Conservation (phyloP, 2,329 filamentous ascomycete species). For the Microdochium paspali region DNA sequence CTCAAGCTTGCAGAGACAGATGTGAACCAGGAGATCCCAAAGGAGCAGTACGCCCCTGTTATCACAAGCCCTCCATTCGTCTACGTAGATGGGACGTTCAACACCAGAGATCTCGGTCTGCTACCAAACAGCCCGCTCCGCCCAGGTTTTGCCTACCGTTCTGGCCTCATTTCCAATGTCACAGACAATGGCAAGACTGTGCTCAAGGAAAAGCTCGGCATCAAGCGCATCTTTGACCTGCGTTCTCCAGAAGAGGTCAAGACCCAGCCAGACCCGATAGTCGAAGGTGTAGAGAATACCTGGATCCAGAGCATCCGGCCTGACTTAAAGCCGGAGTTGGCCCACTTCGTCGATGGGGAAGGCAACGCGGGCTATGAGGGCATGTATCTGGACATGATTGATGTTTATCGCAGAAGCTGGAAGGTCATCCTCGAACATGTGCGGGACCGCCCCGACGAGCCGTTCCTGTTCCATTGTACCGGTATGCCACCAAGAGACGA, state of each 20-base stretch:
- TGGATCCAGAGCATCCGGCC: constrained; percentile 27
- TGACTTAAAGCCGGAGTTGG: constrained; percentile 26
- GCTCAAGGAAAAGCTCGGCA: constrained; percentile 24
- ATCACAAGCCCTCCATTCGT: constrained; percentile 36
- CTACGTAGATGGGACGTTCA: constrained; percentile 35
- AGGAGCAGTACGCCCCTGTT: constrained; percentile 22
- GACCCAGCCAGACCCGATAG: constrained; percentile 31
- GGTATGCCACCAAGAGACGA: no score
- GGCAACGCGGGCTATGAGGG: constrained; percentile 32
- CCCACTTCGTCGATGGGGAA: constrained; percentile 31
- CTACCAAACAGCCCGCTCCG: constrained; percentile 30
- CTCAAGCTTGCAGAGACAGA: constrained; percentile 30
- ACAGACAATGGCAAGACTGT: constrained; percentile 24
- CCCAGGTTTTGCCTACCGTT: constrained; percentile 33
- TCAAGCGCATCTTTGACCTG: constrained; percentile 41
- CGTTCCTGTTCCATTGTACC: constrained; percentile 44
- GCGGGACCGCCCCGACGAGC: constrained; percentile 31
- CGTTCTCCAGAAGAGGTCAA: constrained; percentile 33
- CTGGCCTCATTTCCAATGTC: constrained; percentile 29
- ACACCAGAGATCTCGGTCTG: constrained; percentile 40
- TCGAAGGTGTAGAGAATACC: constrained; percentile 34
- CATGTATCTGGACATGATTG: constrained; percentile 38
- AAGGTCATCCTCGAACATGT: constrained; percentile 36
- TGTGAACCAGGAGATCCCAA: constrained; percentile 26
- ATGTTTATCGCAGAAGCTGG: constrained; percentile 30